phyloP scores from a whole-genome alignment of 2,329 filamentous ascomycete species.

The Penicillium sp. region DNA sequence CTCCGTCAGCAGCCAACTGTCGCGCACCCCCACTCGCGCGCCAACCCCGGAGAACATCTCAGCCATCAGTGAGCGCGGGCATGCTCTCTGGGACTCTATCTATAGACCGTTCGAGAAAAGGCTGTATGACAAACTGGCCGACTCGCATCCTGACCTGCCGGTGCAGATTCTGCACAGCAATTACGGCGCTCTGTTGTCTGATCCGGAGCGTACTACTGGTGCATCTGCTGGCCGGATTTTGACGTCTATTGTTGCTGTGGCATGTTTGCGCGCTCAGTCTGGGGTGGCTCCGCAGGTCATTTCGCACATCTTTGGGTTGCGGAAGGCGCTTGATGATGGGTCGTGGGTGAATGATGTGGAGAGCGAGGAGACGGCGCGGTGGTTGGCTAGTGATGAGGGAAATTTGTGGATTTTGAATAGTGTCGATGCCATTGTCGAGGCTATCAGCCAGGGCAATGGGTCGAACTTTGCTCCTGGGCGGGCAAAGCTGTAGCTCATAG shows the following conservation, averaged over 20 bases:
- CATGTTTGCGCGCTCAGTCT: constrained; percentile 72
- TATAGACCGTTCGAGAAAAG: constrained; percentile 72
- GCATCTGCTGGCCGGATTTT: constrained; percentile 63
- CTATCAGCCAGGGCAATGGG: constrained; percentile 47
- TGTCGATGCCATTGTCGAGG: constrained; percentile 58
- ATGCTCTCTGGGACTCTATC: constrained; percentile 68
- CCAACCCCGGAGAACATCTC: constrained; percentile 54
- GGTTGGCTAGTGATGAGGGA: constrained; percentile 63
- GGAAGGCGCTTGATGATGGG: constrained; percentile 71
- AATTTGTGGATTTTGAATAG: constrained; percentile 60
- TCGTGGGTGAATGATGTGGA: constrained; percentile 30
- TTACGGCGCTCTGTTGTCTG: constrained; percentile 69
- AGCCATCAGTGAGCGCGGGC: constrained; percentile 56
- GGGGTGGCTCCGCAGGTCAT: constrained; percentile 79
- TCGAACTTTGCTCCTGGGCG: constrained; percentile 55
- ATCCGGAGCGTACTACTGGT: constrained; percentile 50
- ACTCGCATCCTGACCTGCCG: constrained; percentile 76
- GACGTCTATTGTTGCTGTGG: constrained; percentile 69
- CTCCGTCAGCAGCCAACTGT: constrained; percentile 53
- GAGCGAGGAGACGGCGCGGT: constrained; percentile 53
- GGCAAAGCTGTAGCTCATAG: constrained; percentile 27
- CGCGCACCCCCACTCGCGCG: constrained; percentile 54
- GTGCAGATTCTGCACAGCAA: constrained; percentile 73
- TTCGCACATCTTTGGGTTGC: constrained; percentile 74
- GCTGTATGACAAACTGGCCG: constrained; percentile 65